Conservation (phyloP, 768 basidiomycete species). For the Leccinum fibrillosum region DNA sequence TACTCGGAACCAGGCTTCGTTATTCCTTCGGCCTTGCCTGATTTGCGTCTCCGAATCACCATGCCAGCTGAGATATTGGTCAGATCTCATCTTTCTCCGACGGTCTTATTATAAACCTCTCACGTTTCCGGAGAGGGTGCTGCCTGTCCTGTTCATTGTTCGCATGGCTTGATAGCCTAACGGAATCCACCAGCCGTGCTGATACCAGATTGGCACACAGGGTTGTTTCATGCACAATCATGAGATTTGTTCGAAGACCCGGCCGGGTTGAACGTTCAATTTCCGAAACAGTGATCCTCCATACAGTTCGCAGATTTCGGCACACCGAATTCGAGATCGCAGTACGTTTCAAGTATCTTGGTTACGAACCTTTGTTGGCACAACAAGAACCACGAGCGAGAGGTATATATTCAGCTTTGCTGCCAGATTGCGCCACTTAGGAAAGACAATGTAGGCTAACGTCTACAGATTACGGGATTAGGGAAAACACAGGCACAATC, state of each 20-base stretch:
- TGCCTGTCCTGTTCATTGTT: slow-evolving; percentile 57
- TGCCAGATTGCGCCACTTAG: background rate
- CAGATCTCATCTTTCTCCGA: slow-evolving; percentile 54
- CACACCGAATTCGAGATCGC: slow-evolving; percentile 60
- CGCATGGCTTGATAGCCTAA: slow-evolving; percentile 53
- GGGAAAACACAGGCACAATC: slow-evolving; percentile 36
- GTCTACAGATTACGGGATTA: slow-evolving; percentile 5
- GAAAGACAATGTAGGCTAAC: background rate
- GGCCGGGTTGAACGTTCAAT: slow-evolving; percentile 32
- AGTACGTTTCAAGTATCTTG: slow-evolving; percentile 52
- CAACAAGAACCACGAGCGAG: slow-evolving; percentile 47
- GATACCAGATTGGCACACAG: background rate
- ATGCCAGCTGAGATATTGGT: slow-evolving; percentile 3
- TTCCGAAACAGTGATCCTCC: slow-evolving; percentile 47
- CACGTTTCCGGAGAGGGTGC: slow-evolving; percentile 38
- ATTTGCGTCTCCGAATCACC: slow-evolving; percentile 21
- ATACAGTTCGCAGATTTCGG: slow-evolving; percentile 54
- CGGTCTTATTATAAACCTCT: slow-evolving; percentile 46
- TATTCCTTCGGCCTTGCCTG: slow-evolving; percentile 28
- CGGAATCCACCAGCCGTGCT: slow-evolving; percentile 25
- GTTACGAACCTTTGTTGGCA: slow-evolving; percentile 42
- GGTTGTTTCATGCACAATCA: slow-evolving; percentile 28
- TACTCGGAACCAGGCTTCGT: slow-evolving; percentile 44
- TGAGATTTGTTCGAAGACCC: slow-evolving; percentile 39
- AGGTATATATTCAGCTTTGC: slow-evolving; percentile 26